phyloP scores from a whole-genome alignment of 176 grass and related monocot species.

The Musa schizocarpa region DNA sequence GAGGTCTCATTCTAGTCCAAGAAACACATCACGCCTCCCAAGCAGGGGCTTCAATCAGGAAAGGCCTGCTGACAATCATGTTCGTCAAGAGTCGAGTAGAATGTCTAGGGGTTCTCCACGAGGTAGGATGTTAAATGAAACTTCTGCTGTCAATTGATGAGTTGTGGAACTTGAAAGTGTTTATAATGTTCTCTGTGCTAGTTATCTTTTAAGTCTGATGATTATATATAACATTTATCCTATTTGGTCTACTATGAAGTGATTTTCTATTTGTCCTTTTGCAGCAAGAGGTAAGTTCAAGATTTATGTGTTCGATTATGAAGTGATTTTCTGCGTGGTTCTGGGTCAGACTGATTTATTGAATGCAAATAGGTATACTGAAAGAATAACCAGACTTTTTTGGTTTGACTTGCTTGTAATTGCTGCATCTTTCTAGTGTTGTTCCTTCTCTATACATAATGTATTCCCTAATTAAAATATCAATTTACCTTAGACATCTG shows the following conservation, averaged over 20 bases:
- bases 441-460: conserved; percentile 36
- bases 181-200: conserved; percentile 25
- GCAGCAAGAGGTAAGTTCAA: conserved; percentile 99
- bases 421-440: conserved; percentile 42
- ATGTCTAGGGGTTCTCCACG: conserved; percentile 71
- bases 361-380: conserved; percentile 30
- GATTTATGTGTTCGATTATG: conserved; percentile 54
- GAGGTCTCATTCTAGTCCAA: conserved; percentile 52
- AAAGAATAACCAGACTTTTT: conserved; percentile 34
- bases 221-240: conserved; percentile 7
- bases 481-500: conserved; percentile 41
- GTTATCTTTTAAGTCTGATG: conserved; percentile 28
- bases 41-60: conserved; percentile 50
- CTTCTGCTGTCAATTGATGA: conserved; percentile 24
- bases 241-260: background rate
- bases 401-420: conserved; percentile 34
- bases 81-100: conserved; percentile 36
- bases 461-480: conserved; percentile 44
- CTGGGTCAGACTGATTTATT: conserved; percentile 46
- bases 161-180: conserved; percentile 14
- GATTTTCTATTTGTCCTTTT: conserved; percentile 31
- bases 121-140: conserved; percentile 49
- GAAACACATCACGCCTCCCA: conserved; percentile 38
- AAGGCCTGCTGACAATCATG: conserved; percentile 47
- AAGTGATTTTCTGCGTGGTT: conserved; percentile 45